Conservation (phyloP, 1,284 basidiomycete genomes). For the Cryptococcus sp. region DNA sequence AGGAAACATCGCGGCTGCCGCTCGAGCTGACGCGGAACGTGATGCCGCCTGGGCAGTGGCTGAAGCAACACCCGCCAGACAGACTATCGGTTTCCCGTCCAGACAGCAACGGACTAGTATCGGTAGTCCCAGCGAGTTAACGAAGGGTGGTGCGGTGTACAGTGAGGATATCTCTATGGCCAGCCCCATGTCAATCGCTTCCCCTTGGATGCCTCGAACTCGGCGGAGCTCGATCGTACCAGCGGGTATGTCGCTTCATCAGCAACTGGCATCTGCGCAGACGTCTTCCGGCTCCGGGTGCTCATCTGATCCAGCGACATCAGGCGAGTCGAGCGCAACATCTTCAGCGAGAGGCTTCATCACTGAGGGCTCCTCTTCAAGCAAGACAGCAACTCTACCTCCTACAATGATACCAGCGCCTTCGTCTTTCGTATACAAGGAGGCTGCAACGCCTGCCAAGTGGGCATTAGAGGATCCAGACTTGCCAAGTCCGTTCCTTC, state of each 20-base stretch:
- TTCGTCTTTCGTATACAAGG: conserved; percentile 33
- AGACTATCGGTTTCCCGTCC: conserved; percentile 12
- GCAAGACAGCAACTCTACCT: conserved; percentile 11
- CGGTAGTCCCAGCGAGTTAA: conserved; percentile 43
- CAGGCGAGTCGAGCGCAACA: not conserved
- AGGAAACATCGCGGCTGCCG: conserved; percentile 41
- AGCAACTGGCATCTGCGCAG: conserved; percentile 3
- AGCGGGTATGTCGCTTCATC: not conserved
- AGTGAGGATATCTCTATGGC: conserved; percentile 47
- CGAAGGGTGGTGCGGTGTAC: conserved; percentile 18
- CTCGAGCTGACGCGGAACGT: conserved; percentile 30
- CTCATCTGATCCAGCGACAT: conserved; percentile 3
- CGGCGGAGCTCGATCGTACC: conserved; percentile 29
- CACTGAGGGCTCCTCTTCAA: not conserved
- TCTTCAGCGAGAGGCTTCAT: conserved; percentile 5
- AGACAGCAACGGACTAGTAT: conserved; percentile 34
- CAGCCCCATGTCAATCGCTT: conserved; percentile 28
- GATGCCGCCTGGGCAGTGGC: conserved; percentile 9
- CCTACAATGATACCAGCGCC: conserved; percentile 42
- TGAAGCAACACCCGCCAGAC: conserved; percentile 33
- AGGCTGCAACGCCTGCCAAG: conserved; percentile 48
- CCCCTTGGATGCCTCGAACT: conserved; percentile 32
- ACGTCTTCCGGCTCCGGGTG: not conserved
- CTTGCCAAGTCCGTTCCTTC: conserved; percentile 44
- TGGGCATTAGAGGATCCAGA: conserved; percentile 47